Base-by-base conservation (phyloP, 345 rosid genomes). In the Erucastrum elatum region DNA sequence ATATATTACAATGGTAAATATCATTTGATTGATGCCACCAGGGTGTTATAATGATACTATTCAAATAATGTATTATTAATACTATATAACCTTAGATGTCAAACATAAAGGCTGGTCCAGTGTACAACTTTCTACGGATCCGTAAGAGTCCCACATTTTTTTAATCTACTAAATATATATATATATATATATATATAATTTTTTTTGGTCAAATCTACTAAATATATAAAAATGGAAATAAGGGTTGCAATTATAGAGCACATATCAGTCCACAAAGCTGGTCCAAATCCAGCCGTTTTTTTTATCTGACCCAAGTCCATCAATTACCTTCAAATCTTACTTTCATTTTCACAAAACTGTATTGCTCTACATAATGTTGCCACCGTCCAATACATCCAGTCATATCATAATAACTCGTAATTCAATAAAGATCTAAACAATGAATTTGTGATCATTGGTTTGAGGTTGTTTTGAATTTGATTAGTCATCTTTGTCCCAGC, bases 381-480 rank as follows among this genome's bases (percentile, higher is more conserved):
- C 82, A 78, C 82, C 82, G 77, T 66, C 77, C 82, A 78, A 71
- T 3, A 41, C 13, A 66, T 31, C 35, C 67, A 71, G 17, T 70
- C 71, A 33, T 26, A 70, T 51, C n/a, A 27, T 60, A 27, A 77
- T 60, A 27, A 77, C 15, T 30, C 51, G 17, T 46, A 6, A 3
- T n/a, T 72, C 61, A n/a, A 13, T 49, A 3, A 61, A 60, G 25
- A 2, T 51, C 27, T 3, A 65, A 4, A 29, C 0, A 29, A 65
- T 31, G 3, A 39, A 56, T 56, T 55, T 72, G 53, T 58, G 11
- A 35, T 13, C 10, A 62, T 13, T 25, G 62, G 62, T 58, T 58
- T 58, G 13, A 25, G 13, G 13, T 58, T 58, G 13, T 21, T 56
- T 56, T 56, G 61, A 56, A 56, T 56, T 17, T 21, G 13, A 58